Conservation (phyloP, 1,139 yeast genomes). For the Sugiyamaella castrensis region DNA sequence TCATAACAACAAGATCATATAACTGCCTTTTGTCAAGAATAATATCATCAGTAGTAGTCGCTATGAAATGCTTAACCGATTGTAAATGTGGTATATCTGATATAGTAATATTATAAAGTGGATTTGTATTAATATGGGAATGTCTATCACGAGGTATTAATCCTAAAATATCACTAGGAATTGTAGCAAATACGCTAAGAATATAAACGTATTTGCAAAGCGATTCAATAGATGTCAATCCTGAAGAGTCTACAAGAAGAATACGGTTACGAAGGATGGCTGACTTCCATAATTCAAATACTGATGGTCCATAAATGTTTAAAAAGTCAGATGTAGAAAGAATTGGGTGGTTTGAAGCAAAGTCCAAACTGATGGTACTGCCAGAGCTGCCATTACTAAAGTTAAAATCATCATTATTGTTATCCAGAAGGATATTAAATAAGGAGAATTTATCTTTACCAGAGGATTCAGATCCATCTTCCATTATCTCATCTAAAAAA, state of each 20-base stretch:
- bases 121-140: slow-evolving; percentile 1
- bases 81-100: slow-evolving; percentile 44
- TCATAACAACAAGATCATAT: slow-evolving; percentile 47
- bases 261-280: slow-evolving; percentile 61
- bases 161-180: slow-evolving; percentile 41
- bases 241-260: slow-evolving; percentile 49
- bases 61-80: slow-evolving; percentile 43
- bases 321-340: slow-evolving; percentile 48
- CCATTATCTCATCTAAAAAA: slow-evolving; percentile 34
- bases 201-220: slow-evolving; percentile 50
- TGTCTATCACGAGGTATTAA: slow-evolving; percentile 22
- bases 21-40: slow-evolving; percentile 53
- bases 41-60: slow-evolving; percentile 71
- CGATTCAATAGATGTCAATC: slow-evolving; percentile 38
- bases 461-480: background rate
- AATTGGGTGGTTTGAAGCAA: slow-evolving; percentile 47
- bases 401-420: background rate
- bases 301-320: slow-evolving; percentile 63
- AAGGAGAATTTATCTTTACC: background rate
- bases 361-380: background rate
- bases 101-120: slow-evolving; percentile 65
- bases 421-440: slow-evolving; percentile 1
- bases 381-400: background rate
- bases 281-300: slow-evolving; percentile 68
- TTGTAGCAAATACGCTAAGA: slow-evolving; percentile 46